Percentiles rank a stretch among this genome's conserved stretches.
Evolutionary conservation across 192 early-diverging fungal genomes (phyloP).

Genomic region (Cladochytrium replicatum): DNA sequence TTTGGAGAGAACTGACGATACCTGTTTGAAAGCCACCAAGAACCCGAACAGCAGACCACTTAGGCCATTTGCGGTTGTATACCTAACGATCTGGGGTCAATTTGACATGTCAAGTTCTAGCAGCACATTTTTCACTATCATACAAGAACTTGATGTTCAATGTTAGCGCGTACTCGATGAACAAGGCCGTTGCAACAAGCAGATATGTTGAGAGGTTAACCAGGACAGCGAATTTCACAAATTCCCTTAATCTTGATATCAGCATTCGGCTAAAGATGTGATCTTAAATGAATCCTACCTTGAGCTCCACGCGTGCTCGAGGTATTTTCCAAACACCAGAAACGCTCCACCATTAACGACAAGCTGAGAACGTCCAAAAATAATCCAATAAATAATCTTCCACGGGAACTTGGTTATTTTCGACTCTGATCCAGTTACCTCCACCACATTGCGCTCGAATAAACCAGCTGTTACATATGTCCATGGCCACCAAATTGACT

Average conservation of each 20-base stretch:
- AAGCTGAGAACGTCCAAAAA: too few species aligned
- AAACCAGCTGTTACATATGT: too few species aligned
- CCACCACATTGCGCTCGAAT: too few species aligned
- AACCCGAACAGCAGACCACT: slow-evolving; percentile 61
- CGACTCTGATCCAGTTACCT: too few species aligned
- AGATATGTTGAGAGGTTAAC: slow-evolving; percentile 38
- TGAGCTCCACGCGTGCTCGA: slow-evolving; percentile 77
- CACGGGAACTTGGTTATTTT: too few species aligned
- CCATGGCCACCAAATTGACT: too few species aligned
- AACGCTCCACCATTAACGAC: slow-evolving; percentile 28
- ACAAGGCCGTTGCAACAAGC: slow-evolving; percentile 41
- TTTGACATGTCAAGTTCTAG: not conserved
- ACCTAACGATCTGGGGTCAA: slow-evolving; percentile 2
- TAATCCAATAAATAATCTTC: too few species aligned
- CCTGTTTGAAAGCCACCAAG: slow-evolving; percentile 78
- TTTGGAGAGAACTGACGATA: slow-evolving; percentile 9
- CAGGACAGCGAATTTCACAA: slow-evolving; percentile 58
- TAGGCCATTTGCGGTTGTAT: slow-evolving; percentile 44
- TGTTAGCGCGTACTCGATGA: slow-evolving; percentile 47
- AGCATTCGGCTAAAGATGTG: not conserved
- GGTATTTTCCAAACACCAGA: slow-evolving; percentile 58
- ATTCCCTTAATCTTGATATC: slow-evolving; percentile 30
- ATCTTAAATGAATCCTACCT: slow-evolving; percentile 10
- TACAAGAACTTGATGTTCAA: slow-evolving; percentile 49
- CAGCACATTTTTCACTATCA: not conserved